Percentiles rank a stretch among this genome's conserved stretches.
These are phyloP conservation scores for Letharia lupina DNA, from an alignment of 495 filamentous ascomycete genomes.

Conservation along the genomic window DNA sequence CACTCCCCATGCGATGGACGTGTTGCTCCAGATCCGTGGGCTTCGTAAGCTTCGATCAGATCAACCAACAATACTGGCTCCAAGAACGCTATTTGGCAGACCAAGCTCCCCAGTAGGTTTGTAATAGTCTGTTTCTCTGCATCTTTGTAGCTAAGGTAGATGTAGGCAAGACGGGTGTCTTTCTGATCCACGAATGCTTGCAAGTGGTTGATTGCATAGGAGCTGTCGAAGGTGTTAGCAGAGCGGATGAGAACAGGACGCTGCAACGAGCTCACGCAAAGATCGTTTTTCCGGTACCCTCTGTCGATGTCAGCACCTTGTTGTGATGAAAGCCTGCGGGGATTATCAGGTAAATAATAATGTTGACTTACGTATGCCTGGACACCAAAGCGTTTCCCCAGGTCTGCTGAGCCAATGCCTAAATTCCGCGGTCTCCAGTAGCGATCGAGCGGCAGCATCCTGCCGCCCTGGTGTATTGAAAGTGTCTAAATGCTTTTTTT, in stretches of 20 bases:
- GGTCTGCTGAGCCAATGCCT: neutral
- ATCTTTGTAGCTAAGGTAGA: neutral
- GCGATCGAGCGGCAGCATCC: neutral
- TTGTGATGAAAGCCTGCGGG: neutral
- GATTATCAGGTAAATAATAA: neutral
- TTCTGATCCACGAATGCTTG: neutral
- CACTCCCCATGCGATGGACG: neutral
- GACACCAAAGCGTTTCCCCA: neutral
- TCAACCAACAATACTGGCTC: neutral
- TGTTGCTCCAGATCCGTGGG: conserved; percentile 1
- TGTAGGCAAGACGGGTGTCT: neutral
- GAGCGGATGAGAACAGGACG: too few species aligned
- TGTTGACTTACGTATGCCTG: neutral
- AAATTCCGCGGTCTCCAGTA: neutral
- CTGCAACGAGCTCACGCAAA: neutral
- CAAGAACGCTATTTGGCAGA: neutral
- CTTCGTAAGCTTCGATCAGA: neutral
- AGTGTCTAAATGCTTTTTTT: neutral
- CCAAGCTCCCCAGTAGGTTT: neutral
- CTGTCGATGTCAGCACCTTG: neutral
- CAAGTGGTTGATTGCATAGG: neutral
- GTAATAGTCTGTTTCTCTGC: neutral
- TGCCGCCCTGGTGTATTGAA: neutral
- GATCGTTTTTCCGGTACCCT: neutral
- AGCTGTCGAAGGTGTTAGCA: neutral